Conservation (phyloP, 768 basidiomycete genomes). For the Calocybe gangraenosa region DNA sequence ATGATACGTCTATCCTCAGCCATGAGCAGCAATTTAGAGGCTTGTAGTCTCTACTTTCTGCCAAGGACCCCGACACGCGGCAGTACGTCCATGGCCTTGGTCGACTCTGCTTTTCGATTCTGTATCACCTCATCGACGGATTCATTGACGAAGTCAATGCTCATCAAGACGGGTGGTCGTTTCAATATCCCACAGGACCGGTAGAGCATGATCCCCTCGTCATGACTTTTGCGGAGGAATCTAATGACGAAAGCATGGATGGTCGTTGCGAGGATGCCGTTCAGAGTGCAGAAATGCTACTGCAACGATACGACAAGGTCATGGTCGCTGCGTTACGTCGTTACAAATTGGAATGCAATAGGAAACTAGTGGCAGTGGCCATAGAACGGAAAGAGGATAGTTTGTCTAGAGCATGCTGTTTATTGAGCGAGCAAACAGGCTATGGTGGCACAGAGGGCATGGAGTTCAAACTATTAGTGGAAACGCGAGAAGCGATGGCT, state of each 20-base stretch:
- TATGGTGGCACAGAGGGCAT: constrained; percentile 38
- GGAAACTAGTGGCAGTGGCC: constrained; percentile 25
- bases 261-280: constrained; percentile 34
- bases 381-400: constrained; percentile 35
- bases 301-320: constrained; percentile 31
- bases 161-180: constrained; percentile 39
- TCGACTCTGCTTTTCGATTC: constrained; percentile 33
- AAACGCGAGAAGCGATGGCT: constrained; percentile 33
- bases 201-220: constrained; percentile 30
- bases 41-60: constrained; percentile 29
- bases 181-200: constrained; percentile 21
- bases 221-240: constrained; percentile 42
- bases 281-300: constrained; percentile 27
- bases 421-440: constrained; percentile 44
- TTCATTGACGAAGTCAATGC: constrained; percentile 41
- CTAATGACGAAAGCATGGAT: constrained; percentile 37
- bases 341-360: constrained; percentile 37
- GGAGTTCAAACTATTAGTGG: constrained; percentile 33
- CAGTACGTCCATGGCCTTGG: constrained; percentile 34
- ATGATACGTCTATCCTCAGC: constrained; percentile 5
- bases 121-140: constrained; percentile 39
- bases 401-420: constrained; percentile 36
- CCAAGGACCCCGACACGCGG: constrained; percentile 33
- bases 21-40: no score
- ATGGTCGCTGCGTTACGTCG: constrained; percentile 32